Base-by-base conservation (phyloP, 345 rosid genomes). In the Syzygium oleosum region DNA sequence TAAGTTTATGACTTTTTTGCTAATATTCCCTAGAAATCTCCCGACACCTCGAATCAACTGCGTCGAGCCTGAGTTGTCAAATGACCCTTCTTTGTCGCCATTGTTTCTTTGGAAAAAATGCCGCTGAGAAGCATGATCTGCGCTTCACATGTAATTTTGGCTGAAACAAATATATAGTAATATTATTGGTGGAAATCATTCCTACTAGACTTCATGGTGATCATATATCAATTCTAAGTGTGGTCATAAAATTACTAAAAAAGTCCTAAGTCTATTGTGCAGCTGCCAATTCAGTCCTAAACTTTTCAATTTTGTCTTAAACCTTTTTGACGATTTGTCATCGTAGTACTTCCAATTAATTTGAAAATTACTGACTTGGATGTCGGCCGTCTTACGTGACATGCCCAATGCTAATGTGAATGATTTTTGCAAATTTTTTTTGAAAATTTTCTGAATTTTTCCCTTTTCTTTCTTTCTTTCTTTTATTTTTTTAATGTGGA, bases 11-110 rank as follows among this genome's bases (percentile, higher is more conserved):
- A 43, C 7, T 43, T 43, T 43, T 43, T 43, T 43, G 46, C 7
- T 43, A 43, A 43, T 43, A 6, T 43, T 43, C 46, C 7, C 46
- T 68, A 31, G 3, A 31, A 16, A 31, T 34, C 9, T 2, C 2
- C 11, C 46, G 1, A 68, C 10, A 46, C 27, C 61, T 56, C 5
- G 10, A 23, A 23, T 23, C 27, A 56, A 22, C 9, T 34, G 25
- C 2, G 0, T 3, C 5, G 0, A 38, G 46, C 0, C 2, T 17
- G 1, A 12, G 79, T 9, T 16, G 43, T 17, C 43, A 22, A 31
- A 68, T 68, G 6, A 34, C 46, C 5, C 19, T 17, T 8, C 1
- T 34, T 68, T 0, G 2, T 34, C 79, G 12, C 22, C 22, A 8
- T 2, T 31, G 22, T 8, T 65, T 63, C 58, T 31, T 5, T 65